phyloP scores from a whole-genome alignment of 305 asterid genomes.

The Fraxinus latifolia region DNA sequence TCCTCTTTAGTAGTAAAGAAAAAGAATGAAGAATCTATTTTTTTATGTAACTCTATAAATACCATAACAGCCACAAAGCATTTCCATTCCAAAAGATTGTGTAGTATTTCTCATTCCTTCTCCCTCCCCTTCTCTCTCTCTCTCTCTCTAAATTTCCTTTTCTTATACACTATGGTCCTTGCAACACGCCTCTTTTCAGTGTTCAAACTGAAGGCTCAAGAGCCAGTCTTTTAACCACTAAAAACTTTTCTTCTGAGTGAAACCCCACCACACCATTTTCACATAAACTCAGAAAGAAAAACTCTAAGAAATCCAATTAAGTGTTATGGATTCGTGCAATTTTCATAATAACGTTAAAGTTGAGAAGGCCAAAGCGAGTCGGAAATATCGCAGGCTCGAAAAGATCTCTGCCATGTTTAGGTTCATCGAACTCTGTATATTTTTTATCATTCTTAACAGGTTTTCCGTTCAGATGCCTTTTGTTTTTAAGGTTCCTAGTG shows the following conservation, averaged over 20 bases:
- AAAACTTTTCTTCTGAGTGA: background rate
- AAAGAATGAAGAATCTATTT: constrained; percentile 6
- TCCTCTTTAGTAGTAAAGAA: constrained; percentile 19
- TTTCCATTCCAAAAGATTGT: constrained; percentile 18
- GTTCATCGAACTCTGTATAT: constrained; percentile 44
- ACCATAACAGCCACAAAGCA: constrained; percentile 12
- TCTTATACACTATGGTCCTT: background rate
- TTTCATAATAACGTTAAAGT: constrained; percentile 33
- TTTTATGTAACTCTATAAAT: constrained; percentile 28
- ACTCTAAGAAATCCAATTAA: background rate
- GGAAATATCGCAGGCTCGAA: constrained; percentile 34
- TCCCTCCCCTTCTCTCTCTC: background rate
- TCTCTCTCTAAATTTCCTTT: background rate
- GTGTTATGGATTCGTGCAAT: constrained; percentile 46
- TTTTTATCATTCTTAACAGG: constrained; percentile 40
- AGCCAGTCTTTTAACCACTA: background rate
- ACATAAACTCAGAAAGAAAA: background rate
- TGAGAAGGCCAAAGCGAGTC: constrained; percentile 54
- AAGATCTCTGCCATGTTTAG: constrained; percentile 46
- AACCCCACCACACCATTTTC: background rate
- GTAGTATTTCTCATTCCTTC: background rate
- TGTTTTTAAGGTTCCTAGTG: constrained; percentile 34
- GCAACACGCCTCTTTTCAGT: background rate
- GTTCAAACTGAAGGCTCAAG: constrained; percentile 2
- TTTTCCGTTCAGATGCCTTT: constrained; percentile 38